These are phyloP conservation scores for Pisolithus tinctorius DNA, from an alignment of 768 basidiomycete genomes.

Conservation along the genomic window DNA sequence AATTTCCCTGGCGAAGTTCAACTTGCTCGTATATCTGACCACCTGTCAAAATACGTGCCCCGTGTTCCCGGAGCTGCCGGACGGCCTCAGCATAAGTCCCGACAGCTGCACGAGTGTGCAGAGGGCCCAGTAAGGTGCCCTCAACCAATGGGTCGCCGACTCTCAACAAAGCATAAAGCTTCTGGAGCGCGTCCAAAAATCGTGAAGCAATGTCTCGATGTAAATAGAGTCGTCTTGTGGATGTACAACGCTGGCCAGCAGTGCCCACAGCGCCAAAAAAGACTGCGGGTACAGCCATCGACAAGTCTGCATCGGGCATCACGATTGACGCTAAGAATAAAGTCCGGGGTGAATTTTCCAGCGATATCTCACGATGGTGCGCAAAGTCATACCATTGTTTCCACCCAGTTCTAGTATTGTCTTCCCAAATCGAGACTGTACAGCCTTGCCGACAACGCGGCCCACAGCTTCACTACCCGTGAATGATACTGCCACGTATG, in stretches of 20 bases:
- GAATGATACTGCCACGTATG: constrained; percentile 65
- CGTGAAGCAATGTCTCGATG: constrained; percentile 71
- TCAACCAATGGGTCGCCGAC: constrained; percentile 83
- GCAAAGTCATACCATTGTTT: constrained; percentile 71
- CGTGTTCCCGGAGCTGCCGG: constrained; percentile 49
- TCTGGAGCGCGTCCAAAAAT: constrained; percentile 70
- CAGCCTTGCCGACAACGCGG: constrained; percentile 77
- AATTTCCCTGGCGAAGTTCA: constrained; percentile 67
- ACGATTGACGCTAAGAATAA: constrained; percentile 69
- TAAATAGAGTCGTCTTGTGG: constrained; percentile 85
- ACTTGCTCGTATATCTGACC: constrained; percentile 48
- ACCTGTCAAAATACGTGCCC: constrained; percentile 75
- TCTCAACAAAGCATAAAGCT: constrained; percentile 61
- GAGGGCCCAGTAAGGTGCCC: constrained; percentile 75
- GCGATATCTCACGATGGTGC: constrained; percentile 10
- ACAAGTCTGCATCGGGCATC: constrained; percentile 89
- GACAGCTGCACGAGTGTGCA: constrained; percentile 72
- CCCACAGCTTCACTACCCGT: constrained; percentile 91
- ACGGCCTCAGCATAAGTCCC: constrained; percentile 58
- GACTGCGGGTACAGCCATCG: constrained; percentile 82
- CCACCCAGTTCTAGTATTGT: constrained; percentile 88
- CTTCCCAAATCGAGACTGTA: constrained; percentile 86
- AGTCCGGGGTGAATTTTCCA: constrained; percentile 11
- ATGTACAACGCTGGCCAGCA: constrained; percentile 74
- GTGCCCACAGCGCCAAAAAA: constrained; percentile 94